These are phyloP conservation scores for Trapa bicornis DNA, from an alignment of 345 rosid species.

Conservation along the genomic window DNA sequence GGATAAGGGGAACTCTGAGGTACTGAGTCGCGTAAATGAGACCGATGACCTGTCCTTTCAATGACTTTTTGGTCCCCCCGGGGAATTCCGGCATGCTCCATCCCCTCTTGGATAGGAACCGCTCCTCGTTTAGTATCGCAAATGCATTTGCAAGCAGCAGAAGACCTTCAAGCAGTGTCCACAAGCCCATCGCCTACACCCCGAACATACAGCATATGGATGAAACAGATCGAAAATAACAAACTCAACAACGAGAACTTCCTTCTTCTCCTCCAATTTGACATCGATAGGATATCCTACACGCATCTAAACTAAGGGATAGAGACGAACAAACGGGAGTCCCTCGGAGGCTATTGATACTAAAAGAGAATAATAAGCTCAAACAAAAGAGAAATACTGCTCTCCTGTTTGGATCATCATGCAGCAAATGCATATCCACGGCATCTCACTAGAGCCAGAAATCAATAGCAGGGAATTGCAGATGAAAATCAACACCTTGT, in stretches of 20 bases:
- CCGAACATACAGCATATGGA: conserved; percentile 1
- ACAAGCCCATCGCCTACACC: conserved; percentile 59
- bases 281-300: not conserved
- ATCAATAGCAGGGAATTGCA: not conserved
- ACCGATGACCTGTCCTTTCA: conserved; percentile 62
- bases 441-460: not conserved
- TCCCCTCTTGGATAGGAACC: conserved; percentile 62
- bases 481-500: not conserved
- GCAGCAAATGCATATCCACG: not conserved
- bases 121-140: conserved; percentile 55
- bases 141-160: conserved; percentile 85
- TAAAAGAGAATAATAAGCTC: too few relatives aligned
- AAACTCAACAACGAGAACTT: not conserved
- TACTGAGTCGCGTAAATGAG: conserved; percentile 63
- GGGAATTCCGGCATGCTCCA: conserved; percentile 75
- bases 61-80: conserved; percentile 39
- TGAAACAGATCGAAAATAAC: not conserved
- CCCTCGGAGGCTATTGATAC: too few relatives aligned
- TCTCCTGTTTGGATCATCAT: not conserved
- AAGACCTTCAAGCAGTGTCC: conserved; percentile 69
- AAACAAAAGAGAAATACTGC: not conserved
- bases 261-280: not conserved
- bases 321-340: not conserved
- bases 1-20: conserved; percentile 61
- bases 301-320: not conserved